Evolutionary conservation across 139 green algal species (phyloP), one percentile per base, ranked within the genome.

Genomic region (Spirogloea muscicola): DNA sequence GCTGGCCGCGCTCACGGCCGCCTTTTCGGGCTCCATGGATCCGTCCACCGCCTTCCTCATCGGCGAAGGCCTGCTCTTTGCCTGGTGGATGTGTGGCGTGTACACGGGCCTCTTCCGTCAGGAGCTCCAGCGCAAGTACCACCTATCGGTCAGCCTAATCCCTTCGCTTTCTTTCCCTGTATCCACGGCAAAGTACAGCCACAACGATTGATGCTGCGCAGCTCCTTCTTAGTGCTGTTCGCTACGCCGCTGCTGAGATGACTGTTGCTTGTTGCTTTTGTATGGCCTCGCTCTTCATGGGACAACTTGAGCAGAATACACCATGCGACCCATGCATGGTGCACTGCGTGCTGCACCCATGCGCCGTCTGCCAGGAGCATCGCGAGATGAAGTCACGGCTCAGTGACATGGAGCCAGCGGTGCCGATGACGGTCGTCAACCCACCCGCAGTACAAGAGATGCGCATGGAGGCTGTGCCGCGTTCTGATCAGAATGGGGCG

Each of bases 71-170:
- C 40, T 79, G 18, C 51, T 75, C 48, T 79, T 79, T 34, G n/a
- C 42, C 1, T 79, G 70, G 70, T 79, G 70, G 70, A 72, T 79
- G 59, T 79, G 70, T 74, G 70, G 70, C n/a, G 60, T 79, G 34
- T 79, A 79, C 70, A 79, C 61, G 9, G 70, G 60, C 13, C 27
- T 72, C 3, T 73, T 73, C 16, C 70, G 70, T 40, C 59, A 73
- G 25, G 70, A 79, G 70, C 59, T 79, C 31, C 70, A 79, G 70
- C 75, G 40, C 31, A 79, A 79, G 25, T 79, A 79, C 25, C 70
- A 79, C 41, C 61, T 79, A 29, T 63, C 60, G 70, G 70, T 79
- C 18, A 40, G 52, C n/a, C n/a, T n/a, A n/a, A n/a, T n/a, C n/a
- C n/a, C n/a, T n/a, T n/a, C n/a, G n/a, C n/a, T n/a, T n/a, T n/a